Base-by-base conservation (phyloP, 192 early-diverging fungal species). In the Coemansia sp. region DNA sequence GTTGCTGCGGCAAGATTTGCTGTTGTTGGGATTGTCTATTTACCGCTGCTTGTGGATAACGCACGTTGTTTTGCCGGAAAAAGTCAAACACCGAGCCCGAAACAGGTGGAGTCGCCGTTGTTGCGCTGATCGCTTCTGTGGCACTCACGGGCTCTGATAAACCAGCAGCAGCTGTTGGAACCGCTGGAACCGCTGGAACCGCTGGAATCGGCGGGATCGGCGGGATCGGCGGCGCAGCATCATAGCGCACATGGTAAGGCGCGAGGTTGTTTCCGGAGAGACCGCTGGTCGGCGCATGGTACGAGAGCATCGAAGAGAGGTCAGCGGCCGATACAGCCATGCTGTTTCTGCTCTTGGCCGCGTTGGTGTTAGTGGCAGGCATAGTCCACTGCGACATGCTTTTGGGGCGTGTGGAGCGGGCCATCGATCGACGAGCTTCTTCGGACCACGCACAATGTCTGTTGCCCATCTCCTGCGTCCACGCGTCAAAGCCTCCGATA, bases 401-500 rank as follows among this genome's bases (percentile, higher is more conserved):
- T 35, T 56, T 41, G 52, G 64, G 52, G 17, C 33, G 17, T 11
- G 53, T 11, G 17, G 64, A 55, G 4, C 64, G 11, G 5, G 35
- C 36, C 53, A 66, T 38, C 36, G 64, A 55, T 22, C 57, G 39
- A 5, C 53, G 65, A 0, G 79, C 68, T 14, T 68, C 71, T 9
- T 81, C 67, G 0, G 74, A 75, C 79, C 79, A 81, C 34, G 67
- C 7, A 48, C 79, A 81, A 17, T 51, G 32, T 2, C 69, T 67
- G 20, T 61, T 76, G 6, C 86, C 86, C 38, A 89, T 66, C 15
- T 75, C 85, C 0, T 73, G 61, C 20, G 69, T 67, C 96, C 96
- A 97, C 2, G 86, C 91, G 38, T 87, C 78, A 78, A 93, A 94
- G 0, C 96, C 96, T 14, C 96, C 96, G 7, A 80, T 59, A 8